Evolutionary conservation across 2,329 filamentous ascomycete species (phyloP).

Genomic region (Keithomyces neogunnii): DNA sequence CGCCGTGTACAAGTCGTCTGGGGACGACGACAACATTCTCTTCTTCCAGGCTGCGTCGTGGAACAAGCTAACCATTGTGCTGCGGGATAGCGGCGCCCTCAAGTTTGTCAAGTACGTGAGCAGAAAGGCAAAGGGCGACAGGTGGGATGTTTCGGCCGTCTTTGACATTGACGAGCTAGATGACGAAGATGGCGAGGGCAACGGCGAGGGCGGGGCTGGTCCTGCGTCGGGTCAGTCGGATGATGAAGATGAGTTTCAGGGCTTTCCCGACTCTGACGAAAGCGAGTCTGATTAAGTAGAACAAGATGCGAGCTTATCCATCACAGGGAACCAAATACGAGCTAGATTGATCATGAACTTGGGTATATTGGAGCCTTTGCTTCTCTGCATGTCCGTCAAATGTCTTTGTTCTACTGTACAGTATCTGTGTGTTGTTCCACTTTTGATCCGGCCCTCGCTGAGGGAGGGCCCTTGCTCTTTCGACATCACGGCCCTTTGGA

Average conservation of each 20-base stretch:
- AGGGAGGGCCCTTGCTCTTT: neutral
- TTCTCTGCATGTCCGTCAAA: neutral
- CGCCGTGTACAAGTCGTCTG: constrained; percentile 73
- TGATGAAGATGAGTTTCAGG: constrained; percentile 51
- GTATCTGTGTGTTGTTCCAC: neutral
- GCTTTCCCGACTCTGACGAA: constrained; percentile 39
- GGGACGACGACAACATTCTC: constrained; percentile 65
- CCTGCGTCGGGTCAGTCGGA: constrained; percentile 21
- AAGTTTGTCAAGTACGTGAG: constrained; percentile 97
- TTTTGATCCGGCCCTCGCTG: neutral
- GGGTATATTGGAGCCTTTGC: neutral
- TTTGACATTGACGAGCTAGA: constrained; percentile 61
- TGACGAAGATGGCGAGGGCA: constrained; percentile 29
- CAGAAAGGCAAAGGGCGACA: constrained; percentile 70
- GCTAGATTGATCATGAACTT: neutral
- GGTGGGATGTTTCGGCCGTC: constrained; percentile 81
- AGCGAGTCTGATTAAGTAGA: constrained; percentile 26
- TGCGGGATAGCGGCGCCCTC: constrained; percentile 77
- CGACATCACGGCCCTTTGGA: no score
- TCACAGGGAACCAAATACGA: neutral
- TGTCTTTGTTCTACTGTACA: neutral
- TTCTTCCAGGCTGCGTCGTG: constrained; percentile 60
- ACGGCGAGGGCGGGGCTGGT: constrained; percentile 23
- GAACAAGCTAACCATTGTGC: constrained; percentile 87
- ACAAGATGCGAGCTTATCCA: neutral